These are phyloP conservation scores for Articulospora tetracladia DNA, from an alignment of 495 filamentous ascomycete genomes.

Conservation along the genomic window DNA sequence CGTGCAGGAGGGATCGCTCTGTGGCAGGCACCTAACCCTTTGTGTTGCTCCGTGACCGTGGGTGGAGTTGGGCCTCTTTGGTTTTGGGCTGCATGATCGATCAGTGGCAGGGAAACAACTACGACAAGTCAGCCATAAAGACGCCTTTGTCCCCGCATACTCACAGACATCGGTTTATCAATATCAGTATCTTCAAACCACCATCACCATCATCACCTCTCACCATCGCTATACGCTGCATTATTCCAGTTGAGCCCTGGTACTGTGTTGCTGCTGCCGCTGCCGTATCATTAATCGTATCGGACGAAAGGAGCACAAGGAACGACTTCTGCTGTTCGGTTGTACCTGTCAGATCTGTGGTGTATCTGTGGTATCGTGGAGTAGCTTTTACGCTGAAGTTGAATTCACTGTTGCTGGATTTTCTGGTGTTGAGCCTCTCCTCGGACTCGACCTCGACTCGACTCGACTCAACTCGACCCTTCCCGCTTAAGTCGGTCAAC, in stretches of 20 bases:
- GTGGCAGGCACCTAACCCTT: conserved; percentile 7
- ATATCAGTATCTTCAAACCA: conserved; percentile 17
- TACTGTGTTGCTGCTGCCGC: neutral
- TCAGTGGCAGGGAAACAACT: neutral
- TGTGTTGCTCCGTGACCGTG: neutral
- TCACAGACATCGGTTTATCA: neutral
- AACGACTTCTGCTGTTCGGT: neutral
- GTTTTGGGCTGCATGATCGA: conserved; percentile 1
- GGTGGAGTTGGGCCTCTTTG: conserved; percentile 1
- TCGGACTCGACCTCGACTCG: neutral
- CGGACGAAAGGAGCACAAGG: neutral
- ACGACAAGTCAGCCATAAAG: conserved; percentile 16
- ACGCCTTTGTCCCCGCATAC: conserved; percentile 6
- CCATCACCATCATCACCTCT: neutral
- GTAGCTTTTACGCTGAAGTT: neutral
- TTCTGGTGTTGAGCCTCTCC: neutral
- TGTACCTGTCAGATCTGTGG: conserved; percentile 1
- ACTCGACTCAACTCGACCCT: neutral
- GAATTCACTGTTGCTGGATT: neutral
- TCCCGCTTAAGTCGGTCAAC: neutral
- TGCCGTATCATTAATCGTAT: neutral
- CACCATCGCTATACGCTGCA: neutral
- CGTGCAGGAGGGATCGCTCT: conserved; percentile 19
- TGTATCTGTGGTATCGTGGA: neutral
- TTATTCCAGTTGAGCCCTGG: neutral